Percentiles rank a stretch among this genome's conserved stretches.
phyloP scores from a whole-genome alignment of 1,284 basidiomycete species.

The Fomitopsis schrenkii region DNA sequence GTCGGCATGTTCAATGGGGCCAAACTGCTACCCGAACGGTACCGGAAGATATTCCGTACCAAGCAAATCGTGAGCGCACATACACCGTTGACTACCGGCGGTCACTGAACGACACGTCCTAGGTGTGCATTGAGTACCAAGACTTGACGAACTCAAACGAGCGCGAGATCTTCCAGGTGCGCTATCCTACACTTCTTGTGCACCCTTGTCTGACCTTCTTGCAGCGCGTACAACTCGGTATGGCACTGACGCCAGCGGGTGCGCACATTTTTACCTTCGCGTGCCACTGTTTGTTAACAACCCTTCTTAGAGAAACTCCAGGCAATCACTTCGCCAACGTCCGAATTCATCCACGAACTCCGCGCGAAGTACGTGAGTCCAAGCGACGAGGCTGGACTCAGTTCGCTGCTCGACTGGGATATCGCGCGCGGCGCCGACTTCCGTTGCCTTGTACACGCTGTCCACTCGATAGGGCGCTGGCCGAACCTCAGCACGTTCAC shows the following conservation, averaged over 20 bases:
- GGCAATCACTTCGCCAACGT: slow-evolving; percentile 49
- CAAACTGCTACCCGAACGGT: slow-evolving; percentile 45
- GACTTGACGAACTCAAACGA: slow-evolving; percentile 56
- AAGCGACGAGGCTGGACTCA: slow-evolving; percentile 29
- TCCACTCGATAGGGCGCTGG: slow-evolving; percentile 47
- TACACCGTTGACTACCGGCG: not conserved
- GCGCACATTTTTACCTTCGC: slow-evolving; percentile 1
- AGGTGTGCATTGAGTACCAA: slow-evolving; percentile 65
- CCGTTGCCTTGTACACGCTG: slow-evolving; percentile 50
- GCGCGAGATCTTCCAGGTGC: slow-evolving; percentile 75
- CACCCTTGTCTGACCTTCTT: not conserved
- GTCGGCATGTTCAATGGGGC: slow-evolving; percentile 22
- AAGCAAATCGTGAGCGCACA: slow-evolving; percentile 53
- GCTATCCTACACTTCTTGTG: not conserved
- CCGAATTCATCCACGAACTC: slow-evolving; percentile 50
- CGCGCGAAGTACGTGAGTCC: slow-evolving; percentile 37
- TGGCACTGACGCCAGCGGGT: slow-evolving; percentile 72
- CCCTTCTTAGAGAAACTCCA: slow-evolving; percentile 57
- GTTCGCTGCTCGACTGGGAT: slow-evolving; percentile 50
- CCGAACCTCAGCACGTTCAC: slow-evolving; percentile 30
- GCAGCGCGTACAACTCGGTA: slow-evolving; percentile 71
- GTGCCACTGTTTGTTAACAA: not conserved
- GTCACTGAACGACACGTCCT: no score
- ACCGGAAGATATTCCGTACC: slow-evolving; percentile 50
- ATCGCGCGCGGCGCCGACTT: slow-evolving; percentile 58